Evolutionary conservation across 441 rosid species (phyloP).

Genomic region (Populus hybrid): DNA sequence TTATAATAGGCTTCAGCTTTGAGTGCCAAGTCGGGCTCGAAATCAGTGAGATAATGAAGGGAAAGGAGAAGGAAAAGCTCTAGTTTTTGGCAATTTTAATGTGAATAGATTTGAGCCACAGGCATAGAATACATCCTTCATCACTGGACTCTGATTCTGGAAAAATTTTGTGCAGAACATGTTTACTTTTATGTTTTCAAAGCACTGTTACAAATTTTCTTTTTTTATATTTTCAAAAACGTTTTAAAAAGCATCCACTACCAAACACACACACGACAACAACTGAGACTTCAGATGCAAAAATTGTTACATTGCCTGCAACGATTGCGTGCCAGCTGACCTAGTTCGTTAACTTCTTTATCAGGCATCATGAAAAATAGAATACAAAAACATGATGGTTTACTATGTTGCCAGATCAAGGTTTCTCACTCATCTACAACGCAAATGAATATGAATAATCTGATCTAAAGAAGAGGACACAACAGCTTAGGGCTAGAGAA

Average conservation of each 20-base stretch:
- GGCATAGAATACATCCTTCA: no score
- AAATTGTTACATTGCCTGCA: background rate
- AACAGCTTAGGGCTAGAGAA: slow-evolving; percentile 5
- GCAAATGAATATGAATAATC: slow-evolving; percentile 19
- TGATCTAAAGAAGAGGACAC: slow-evolving; percentile 20
- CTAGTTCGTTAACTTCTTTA: background rate
- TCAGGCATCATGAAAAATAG: background rate
- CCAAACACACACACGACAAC: no score
- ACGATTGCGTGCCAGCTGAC: background rate
- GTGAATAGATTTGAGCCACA: background rate
- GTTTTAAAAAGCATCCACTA: no score
- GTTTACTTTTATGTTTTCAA: no score
- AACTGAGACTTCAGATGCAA: background rate
- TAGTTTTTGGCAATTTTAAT: background rate
- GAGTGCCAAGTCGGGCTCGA: background rate
- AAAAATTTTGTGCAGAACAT: no score
- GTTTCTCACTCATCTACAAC: slow-evolving; percentile 12
- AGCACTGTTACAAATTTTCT: no score
- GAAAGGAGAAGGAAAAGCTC: background rate
- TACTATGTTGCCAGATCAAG: background rate
- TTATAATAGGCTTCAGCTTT: background rate
- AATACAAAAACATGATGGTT: background rate
- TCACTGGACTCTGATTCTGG: background rate
- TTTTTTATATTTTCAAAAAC: no score
- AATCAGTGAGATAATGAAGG: background rate